phyloP scores from a whole-genome alignment of 1,284 basidiomycete genomes.

The Fereydounia khargensis region DNA sequence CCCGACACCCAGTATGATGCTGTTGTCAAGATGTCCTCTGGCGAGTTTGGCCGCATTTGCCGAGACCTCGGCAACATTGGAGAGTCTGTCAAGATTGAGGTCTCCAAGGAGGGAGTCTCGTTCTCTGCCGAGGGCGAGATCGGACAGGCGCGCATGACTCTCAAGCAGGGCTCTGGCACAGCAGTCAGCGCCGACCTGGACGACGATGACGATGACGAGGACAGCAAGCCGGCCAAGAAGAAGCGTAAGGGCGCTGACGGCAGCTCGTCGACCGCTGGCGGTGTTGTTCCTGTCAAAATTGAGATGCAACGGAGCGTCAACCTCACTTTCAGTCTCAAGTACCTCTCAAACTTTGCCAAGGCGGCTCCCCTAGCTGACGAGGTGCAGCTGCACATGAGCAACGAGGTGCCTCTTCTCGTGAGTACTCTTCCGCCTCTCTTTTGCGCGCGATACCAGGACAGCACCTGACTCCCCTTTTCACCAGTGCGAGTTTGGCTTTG shows the following conservation, averaged over 20 bases:
- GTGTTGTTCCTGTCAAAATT: slow-evolving; percentile 58
- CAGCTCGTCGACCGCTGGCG: slow-evolving; percentile 8
- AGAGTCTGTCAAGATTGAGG: slow-evolving; percentile 92
- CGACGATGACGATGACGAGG: slow-evolving; percentile 54
- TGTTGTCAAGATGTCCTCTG: slow-evolving; percentile 79
- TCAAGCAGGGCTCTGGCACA: slow-evolving; percentile 68
- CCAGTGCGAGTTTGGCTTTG: slow-evolving; percentile 81
- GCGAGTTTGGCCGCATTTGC: slow-evolving; percentile 88
- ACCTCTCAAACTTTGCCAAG: slow-evolving; percentile 96
- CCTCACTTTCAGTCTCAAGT: slow-evolving; percentile 94
- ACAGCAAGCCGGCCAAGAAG: slow-evolving; percentile 43
- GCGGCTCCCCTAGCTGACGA: slow-evolving; percentile 72
- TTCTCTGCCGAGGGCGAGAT: slow-evolving; percentile 92
- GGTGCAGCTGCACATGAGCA: slow-evolving; percentile 62
- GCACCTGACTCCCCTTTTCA: background rate
- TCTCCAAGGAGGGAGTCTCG: slow-evolving; percentile 92
- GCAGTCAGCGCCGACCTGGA: slow-evolving; percentile 46
- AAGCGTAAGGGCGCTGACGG: slow-evolving; percentile 38
- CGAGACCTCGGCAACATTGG: slow-evolving; percentile 88
- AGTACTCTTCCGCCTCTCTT: background rate
- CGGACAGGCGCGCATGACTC: slow-evolving; percentile 81
- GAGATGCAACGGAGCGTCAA: slow-evolving; percentile 70
- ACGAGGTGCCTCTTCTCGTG: slow-evolving; percentile 46
- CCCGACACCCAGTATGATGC: slow-evolving; percentile 99
- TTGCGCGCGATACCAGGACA: too few relatives aligned